Percentiles rank a stretch among this genome's conserved stretches.
These are phyloP conservation scores for Botryotinia convoluta DNA, from an alignment of 2,329 filamentous ascomycete genomes.

Conservation along the genomic window DNA sequence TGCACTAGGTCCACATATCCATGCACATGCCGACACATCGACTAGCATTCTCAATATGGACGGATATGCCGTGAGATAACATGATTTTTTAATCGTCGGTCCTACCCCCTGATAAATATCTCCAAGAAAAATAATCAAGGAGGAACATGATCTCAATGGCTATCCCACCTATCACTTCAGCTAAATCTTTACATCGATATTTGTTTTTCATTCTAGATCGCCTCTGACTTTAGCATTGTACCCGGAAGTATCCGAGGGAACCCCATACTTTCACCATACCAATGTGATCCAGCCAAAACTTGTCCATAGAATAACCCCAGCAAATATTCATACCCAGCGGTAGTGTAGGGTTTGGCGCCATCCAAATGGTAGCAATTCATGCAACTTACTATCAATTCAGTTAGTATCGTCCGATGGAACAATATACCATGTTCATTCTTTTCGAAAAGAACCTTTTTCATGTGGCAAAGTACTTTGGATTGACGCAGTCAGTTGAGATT, in stretches of 20 bases:
- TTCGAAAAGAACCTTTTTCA: not conserved
- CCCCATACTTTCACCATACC: not conserved
- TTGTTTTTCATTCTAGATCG: not conserved
- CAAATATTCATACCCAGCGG: not conserved
- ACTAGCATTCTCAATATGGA: not conserved
- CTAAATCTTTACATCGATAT: not conserved
- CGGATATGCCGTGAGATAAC: not conserved
- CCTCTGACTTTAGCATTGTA: not conserved
- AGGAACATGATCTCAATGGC: not conserved
- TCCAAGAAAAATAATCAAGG: not conserved
- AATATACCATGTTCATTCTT: not conserved
- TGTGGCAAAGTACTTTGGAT: not conserved
- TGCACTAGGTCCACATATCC: not conserved
- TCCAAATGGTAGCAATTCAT: not conserved
- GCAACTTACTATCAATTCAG: not conserved
- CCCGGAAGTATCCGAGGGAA: not conserved
- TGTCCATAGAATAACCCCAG: not conserved
- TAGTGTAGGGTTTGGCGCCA: not conserved
- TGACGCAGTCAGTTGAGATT: not conserved
- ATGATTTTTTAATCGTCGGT: not conserved
- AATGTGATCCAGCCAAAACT: not conserved
- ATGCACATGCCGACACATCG: not conserved
- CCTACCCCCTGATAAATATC: not conserved
- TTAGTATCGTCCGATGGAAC: not conserved
- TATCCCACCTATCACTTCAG: conserved; percentile 7